A percentile compares a stretch with the other conserved stretches of the same genome.
phyloP scores from a whole-genome alignment of 169 alveolate genomes.

The Theileria orientalis region DNA sequence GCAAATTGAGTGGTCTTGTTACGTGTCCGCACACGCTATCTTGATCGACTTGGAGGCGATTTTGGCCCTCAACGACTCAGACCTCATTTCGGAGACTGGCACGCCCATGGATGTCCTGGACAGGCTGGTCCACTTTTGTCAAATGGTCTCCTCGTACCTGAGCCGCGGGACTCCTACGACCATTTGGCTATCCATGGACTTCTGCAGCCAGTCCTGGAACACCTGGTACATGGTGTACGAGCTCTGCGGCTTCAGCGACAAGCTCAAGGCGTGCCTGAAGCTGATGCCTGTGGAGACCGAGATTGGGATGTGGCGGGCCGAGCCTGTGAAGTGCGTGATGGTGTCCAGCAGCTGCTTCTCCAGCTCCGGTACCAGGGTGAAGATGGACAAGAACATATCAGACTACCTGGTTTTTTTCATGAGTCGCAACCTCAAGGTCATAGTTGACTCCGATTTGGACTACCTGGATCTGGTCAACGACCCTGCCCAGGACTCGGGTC shows the following conservation, averaged over 20 bases:
- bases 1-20: constrained; percentile 52
- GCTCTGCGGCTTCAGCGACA: constrained; percentile 34
- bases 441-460: constrained; percentile 33
- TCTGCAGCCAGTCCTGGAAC: constrained; percentile 36
- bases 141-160: constrained; percentile 27
- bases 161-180: constrained; percentile 44
- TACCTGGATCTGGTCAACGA: constrained; percentile 16
- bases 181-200: constrained; percentile 28
- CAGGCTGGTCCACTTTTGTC: constrained; percentile 39
- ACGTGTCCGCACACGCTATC: constrained; percentile 39
- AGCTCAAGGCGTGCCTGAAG: constrained; percentile 37
- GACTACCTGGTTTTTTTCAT: constrained; percentile 9
- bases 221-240: constrained; percentile 56
- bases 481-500: constrained; percentile 4
- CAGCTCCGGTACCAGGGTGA: constrained; percentile 1
- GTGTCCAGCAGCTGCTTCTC: constrained; percentile 16
- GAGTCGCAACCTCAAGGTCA: constrained; percentile 25
- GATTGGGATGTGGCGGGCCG: constrained; percentile 49
- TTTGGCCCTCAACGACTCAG: not conserved
- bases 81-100: not conserved
- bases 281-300: constrained; percentile 23
- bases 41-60: constrained; percentile 7
- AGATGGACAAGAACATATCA: not conserved
- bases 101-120: constrained; percentile 3
- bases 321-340: constrained; percentile 48